Evolutionary conservation across 1,284 basidiomycete species (phyloP).

Genomic region (Apiotrichum brassicae): DNA sequence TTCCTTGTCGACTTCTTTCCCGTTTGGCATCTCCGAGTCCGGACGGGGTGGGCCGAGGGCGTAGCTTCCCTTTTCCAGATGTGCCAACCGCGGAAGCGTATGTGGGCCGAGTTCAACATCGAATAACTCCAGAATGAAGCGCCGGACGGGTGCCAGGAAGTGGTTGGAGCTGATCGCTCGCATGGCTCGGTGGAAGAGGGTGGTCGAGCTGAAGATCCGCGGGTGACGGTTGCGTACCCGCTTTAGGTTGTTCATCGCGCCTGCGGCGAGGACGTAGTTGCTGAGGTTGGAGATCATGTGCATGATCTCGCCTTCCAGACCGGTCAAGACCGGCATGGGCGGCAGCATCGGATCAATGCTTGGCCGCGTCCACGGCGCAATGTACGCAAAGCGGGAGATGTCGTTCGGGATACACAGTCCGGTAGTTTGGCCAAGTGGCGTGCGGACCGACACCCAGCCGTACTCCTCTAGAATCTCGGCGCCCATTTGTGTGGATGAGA

Average conservation of each 20-base stretch:
- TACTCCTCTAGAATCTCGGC: conserved; percentile 81
- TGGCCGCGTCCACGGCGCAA: conserved; percentile 64
- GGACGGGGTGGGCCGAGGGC: conserved; percentile 4
- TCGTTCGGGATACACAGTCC: conserved; percentile 84
- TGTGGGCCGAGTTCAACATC: conserved; percentile 58
- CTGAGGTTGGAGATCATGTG: conserved; percentile 87
- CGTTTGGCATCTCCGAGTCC: background rate
- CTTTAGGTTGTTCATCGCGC: conserved; percentile 77
- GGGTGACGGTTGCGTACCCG: conserved; percentile 67
- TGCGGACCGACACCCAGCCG: conserved; percentile 84
- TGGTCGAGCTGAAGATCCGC: conserved; percentile 64
- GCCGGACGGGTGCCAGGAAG: conserved; percentile 80
- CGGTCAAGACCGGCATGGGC: conserved; percentile 58
- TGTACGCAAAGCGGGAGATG: conserved; percentile 70
- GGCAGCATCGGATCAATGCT: conserved; percentile 40
- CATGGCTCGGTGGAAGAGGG: conserved; percentile 74
- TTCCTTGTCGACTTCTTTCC: background rate
- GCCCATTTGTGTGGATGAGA: conserved; percentile 66
- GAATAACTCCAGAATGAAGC: conserved; percentile 90
- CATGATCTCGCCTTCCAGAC: conserved; percentile 77
- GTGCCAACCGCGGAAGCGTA: conserved; percentile 25
- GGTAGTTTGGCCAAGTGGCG: conserved; percentile 78
- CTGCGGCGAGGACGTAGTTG: conserved; percentile 91
- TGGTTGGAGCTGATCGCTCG: conserved; percentile 79
- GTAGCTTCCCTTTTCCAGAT: conserved; percentile 23